These are phyloP conservation scores for Adansonia grandidieri DNA, from an alignment of 441 rosid species.

Conservation along the genomic window DNA sequence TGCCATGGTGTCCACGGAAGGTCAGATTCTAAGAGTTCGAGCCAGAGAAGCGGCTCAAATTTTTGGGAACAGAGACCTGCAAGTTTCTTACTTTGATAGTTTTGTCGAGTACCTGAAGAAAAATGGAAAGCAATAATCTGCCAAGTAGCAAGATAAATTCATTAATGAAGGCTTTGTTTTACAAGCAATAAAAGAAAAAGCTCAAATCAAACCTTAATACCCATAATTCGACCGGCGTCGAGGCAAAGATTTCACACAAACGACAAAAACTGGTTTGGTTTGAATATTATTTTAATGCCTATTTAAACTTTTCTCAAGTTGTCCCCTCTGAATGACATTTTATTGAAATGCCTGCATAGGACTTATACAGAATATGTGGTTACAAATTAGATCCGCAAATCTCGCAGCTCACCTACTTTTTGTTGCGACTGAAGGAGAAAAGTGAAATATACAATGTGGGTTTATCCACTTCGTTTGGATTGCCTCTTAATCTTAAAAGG, in stretches of 20 bases:
- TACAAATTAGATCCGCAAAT: no score
- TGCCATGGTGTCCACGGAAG: slow-evolving; percentile 27
- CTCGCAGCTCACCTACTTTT: no score
- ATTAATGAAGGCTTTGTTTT: background rate
- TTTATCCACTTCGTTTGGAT: no score
- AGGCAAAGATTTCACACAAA: background rate
- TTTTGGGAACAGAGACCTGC: background rate
- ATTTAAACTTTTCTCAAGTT: background rate
- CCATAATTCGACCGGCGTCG: background rate
- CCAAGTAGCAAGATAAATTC: background rate
- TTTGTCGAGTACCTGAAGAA: background rate
- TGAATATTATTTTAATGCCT: background rate
- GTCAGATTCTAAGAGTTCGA: background rate
- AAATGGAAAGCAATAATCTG: background rate
- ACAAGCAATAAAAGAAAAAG: background rate
- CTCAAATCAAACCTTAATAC: background rate
- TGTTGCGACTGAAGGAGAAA: no score
- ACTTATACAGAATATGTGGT: no score
- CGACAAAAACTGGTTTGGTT: background rate
- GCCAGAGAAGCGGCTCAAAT: slow-evolving; percentile 1
- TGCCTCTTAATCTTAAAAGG: no score
- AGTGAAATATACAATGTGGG: no score
- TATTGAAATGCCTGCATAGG: no score
- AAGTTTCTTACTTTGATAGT: background rate
- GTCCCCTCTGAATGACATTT: no score